Evolutionary conservation across 208 protist species (phyloP).

Genomic region (Crithidia expoeki): DNA sequence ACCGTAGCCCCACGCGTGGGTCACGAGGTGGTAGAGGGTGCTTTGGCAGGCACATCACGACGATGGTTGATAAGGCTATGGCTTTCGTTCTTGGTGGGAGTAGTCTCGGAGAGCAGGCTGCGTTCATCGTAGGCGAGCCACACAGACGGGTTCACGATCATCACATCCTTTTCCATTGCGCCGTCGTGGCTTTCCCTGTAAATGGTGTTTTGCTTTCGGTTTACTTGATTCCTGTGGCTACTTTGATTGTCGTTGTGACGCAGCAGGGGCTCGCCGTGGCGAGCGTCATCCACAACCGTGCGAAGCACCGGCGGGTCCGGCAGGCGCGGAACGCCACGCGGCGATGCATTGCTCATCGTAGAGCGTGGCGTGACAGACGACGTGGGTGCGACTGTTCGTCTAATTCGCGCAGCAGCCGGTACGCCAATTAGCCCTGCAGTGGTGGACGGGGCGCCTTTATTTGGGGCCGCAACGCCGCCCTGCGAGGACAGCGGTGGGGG

Average conservation of each 20-base stretch:
- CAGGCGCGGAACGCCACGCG: conserved; percentile 5
- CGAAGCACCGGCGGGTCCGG: conserved; percentile 3
- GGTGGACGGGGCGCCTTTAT: background rate
- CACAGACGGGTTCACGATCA: conserved; percentile 12
- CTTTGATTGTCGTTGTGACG: background rate
- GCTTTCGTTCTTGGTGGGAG: background rate
- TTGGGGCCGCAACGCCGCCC: too few species aligned
- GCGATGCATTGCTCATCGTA: background rate
- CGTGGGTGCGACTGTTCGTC: background rate
- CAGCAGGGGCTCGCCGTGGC: conserved; percentile 1
- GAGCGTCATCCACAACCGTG: background rate
- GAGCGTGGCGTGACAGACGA: background rate
- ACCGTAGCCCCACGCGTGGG: background rate
- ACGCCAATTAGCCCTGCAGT: conserved; percentile 1
- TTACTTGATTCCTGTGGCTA: background rate
- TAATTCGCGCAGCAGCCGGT: conserved; percentile 7
- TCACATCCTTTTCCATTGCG: background rate
- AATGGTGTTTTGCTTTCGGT: background rate
- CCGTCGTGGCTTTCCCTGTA: background rate
- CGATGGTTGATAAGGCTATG: background rate
- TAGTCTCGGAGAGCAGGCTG: conserved; percentile 11
- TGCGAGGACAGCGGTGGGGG: too few species aligned
- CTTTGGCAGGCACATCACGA: background rate
- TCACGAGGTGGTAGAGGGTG: background rate
- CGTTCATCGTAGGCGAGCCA: conserved; percentile 34